Conservation (phyloP, 495 filamentous ascomycete species). For the Astrothelium macrocarpum region DNA sequence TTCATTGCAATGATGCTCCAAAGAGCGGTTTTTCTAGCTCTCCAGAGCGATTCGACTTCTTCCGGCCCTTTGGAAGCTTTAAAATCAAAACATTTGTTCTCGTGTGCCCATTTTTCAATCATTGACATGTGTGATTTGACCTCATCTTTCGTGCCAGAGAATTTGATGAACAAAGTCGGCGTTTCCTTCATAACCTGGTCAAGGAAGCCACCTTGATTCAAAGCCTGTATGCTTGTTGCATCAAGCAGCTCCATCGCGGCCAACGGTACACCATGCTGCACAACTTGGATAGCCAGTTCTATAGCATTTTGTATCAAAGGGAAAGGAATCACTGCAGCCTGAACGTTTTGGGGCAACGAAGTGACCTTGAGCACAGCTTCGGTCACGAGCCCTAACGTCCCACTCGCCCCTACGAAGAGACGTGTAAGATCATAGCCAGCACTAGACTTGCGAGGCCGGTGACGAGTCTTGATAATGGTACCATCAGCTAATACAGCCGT, state of each 20-base stretch:
- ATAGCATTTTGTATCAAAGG: conserved; percentile 64
- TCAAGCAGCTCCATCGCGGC: conserved; percentile 79
- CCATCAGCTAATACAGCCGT: conserved; percentile 74
- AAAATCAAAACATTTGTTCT: conserved; percentile 55
- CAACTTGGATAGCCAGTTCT: conserved; percentile 55
- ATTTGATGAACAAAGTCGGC: conserved; percentile 80
- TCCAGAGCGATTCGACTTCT: conserved; percentile 66
- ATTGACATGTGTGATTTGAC: conserved; percentile 58
- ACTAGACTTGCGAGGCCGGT: conserved; percentile 63
- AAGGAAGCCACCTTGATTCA: conserved; percentile 63
- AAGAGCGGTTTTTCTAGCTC: conserved; percentile 68
- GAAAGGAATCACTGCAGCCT: conserved; percentile 69
- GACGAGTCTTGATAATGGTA: conserved; percentile 65
- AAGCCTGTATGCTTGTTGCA: conserved; percentile 69
- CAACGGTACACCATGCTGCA: conserved; percentile 61
- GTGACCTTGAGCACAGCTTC: conserved; percentile 68
- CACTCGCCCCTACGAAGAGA: conserved; percentile 69
- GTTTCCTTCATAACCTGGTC: conserved; percentile 61
- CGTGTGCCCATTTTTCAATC: conserved; percentile 55
- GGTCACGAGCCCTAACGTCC: conserved; percentile 68
- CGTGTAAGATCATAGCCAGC: conserved; percentile 74
- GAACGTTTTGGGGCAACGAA: conserved; percentile 59
- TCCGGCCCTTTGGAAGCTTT: conserved; percentile 59
- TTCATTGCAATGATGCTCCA: conserved; percentile 68
- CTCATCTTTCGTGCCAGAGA: conserved; percentile 58